These are phyloP conservation scores for Sporobolomyces roseus DNA, from an alignment of 768 basidiomycete species.

Conservation along the genomic window DNA sequence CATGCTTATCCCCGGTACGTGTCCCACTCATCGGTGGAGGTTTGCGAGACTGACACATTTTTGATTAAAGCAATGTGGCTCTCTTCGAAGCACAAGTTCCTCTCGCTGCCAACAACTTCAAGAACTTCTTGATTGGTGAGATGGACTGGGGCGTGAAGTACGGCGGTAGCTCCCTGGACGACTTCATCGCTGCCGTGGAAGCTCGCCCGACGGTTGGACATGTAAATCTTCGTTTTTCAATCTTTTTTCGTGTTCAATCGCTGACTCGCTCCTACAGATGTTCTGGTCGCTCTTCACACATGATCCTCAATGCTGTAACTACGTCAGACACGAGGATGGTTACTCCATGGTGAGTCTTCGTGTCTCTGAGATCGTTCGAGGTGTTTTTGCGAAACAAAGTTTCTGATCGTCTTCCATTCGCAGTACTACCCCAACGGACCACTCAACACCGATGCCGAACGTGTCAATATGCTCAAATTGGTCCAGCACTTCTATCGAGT, in stretches of 20 bases:
- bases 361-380: too few relatives aligned
- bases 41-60: too few relatives aligned
- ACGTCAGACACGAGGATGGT: slow-evolving; percentile 30
- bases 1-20: slow-evolving; percentile 39
- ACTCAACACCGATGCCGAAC: slow-evolving; percentile 4
- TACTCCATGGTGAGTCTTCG: too few relatives aligned
- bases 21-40: too few relatives aligned
- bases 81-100: slow-evolving; percentile 16
- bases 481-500: slow-evolving; percentile 32
- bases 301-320: slow-evolving; percentile 33
- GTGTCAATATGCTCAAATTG: slow-evolving; percentile 22
- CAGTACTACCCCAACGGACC: slow-evolving; percentile 35
- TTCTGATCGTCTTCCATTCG: too few relatives aligned
- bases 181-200: slow-evolving; percentile 27
- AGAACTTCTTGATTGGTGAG: slow-evolving; percentile 39
- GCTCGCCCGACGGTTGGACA: slow-evolving; percentile 21
- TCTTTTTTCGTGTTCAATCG: background rate
- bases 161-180: background rate
- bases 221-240: slow-evolving; percentile 1
- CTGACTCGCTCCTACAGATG: slow-evolving; percentile 1
- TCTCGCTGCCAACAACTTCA: background rate
- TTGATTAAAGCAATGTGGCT: too few relatives aligned
- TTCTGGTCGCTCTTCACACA: slow-evolving; percentile 32
- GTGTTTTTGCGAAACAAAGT: too few relatives aligned
- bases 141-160: slow-evolving; percentile 26